Evolutionary conservation across 1,139 yeast genomes (phyloP).

Genomic region (Taphrina flavorubra): DNA sequence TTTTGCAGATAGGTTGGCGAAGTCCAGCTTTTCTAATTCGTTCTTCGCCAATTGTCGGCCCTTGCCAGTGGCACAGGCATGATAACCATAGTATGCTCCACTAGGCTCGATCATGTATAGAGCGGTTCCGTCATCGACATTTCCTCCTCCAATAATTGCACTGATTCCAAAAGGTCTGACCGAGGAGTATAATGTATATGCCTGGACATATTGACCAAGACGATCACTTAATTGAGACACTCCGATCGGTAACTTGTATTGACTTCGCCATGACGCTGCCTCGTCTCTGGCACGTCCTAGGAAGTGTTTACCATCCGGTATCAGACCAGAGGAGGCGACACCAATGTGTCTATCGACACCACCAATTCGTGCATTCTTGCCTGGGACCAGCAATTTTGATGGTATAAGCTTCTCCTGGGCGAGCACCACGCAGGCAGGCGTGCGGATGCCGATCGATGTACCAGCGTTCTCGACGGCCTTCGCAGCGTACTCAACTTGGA

Average conservation of each 20-base stretch:
- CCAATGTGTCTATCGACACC: slow-evolving; percentile 93
- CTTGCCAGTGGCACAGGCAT: slow-evolving; percentile 97
- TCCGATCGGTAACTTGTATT: slow-evolving; percentile 77
- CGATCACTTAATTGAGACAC: slow-evolving; percentile 85
- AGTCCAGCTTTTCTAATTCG: slow-evolving; percentile 88
- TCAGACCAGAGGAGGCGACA: slow-evolving; percentile 87
- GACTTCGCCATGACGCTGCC: slow-evolving; percentile 76
- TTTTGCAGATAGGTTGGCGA: slow-evolving; percentile 67
- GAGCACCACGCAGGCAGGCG: slow-evolving; percentile 88
- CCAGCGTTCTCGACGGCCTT: slow-evolving; percentile 94
- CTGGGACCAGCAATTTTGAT: slow-evolving; percentile 87
- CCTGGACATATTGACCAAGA: slow-evolving; percentile 90
- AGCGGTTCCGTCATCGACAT: slow-evolving; percentile 77
- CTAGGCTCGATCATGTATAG: slow-evolving; percentile 97
- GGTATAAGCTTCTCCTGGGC: slow-evolving; percentile 94
- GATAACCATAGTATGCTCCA: slow-evolving; percentile 78
- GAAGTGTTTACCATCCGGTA: slow-evolving; percentile 95
- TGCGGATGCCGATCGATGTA: slow-evolving; percentile 89
- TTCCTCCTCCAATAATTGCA: slow-evolving; percentile 91
- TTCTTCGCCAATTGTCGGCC: slow-evolving; percentile 97
- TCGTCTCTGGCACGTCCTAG: slow-evolving; percentile 93
- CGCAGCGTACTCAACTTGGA: slow-evolving; percentile 97
- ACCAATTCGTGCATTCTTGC: slow-evolving; percentile 86
- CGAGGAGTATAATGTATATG: slow-evolving; percentile 92
- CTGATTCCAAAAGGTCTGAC: slow-evolving; percentile 97